Evolutionary conservation across 768 basidiomycete genomes (phyloP), one percentile per base, ranked within the genome.

Genomic region (Neoboletus subvelutipes): DNA sequence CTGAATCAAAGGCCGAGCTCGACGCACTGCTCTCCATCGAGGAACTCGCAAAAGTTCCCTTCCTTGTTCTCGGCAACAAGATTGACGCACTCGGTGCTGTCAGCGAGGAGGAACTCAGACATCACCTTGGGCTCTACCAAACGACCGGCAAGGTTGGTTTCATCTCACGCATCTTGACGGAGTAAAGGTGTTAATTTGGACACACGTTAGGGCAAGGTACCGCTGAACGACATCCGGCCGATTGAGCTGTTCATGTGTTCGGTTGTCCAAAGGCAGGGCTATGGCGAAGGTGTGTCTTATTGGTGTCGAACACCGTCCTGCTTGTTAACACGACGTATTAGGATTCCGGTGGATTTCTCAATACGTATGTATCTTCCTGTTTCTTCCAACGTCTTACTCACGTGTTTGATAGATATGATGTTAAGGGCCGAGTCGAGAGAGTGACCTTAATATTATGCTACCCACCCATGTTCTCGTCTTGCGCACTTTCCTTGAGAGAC

Each of bases 171-270:
- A 10, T 59, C 3, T 18, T 22, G 24, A 18, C 33, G 20, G 29
- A 40, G 3, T 20, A 31, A 22, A 15, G 49, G 31, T 43, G 39
- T 36, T 67, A 47, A 70, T 40, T 17, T 48, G 33, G 28, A 29
- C 20, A 22, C 31, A 10, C 26, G 40, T 34, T 64, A 97, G 95
- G 97, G 97, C 72, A 98, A 98, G 75, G 92, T 97, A 39, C 96
- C 94, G 58, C 84, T 99, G 69, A 90, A 80, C 65, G 96, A 98
- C 73, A 98, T 98, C 64, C 86, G 97, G 58, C 97, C 97, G 18
- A 98, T 99, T 73, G 97, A 99, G 72, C 83, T 98, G 65, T 99
- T 98, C 86, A 99, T 99, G 97, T 98, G 95, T 80, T 98, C 97
- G 15, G 97, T 99, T 55, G 97, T 99, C 54, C 94, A 96, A 83